Evolutionary conservation across 2,329 filamentous ascomycete genomes (phyloP), one percentile per base, ranked within the genome.

Genomic region (Clarireedia hainanense): DNA sequence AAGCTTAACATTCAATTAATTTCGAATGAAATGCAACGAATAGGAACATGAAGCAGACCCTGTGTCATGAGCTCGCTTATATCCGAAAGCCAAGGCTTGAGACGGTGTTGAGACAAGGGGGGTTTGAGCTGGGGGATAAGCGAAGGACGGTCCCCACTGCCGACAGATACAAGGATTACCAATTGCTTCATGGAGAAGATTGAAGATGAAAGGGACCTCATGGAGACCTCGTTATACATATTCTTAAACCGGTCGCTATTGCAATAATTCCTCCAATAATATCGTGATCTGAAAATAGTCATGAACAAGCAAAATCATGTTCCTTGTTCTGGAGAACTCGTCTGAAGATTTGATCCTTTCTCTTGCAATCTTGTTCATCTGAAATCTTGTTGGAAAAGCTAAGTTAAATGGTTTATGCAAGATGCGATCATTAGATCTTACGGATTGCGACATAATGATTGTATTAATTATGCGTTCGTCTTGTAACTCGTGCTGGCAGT

Each of bases 401-500:
- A 6, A 52, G 7, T 6, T 26, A 14, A 34, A 34, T 43, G 9
- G 3, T 27, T 51, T 3, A 49, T 54, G 6, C 17, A 23, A 48
- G 46, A 4, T 34, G 12, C 7, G 26, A 30, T 24, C 12, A 48
- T 30, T 14, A 23, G 34, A 48, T 49, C 43, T 49, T n/a, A 24
- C 10, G 30, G 30, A 48, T 47, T 39, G 23, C 27, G 23, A 40
- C 39, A 48, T 17, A 1, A 17, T 14, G 14, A 27, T 37, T 9
- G 7, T 37, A 40, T 53, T 53, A 54, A 40, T 54, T 48, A 49
- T 40, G 52, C 24, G 6, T 42, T 17, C 12, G 43, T 26, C 26
- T 27, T 55, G 40, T 12, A 7, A 57, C 46, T 34, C 36, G 50
- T 50, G 53, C 59, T 6, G 60, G 58, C 46, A 63, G 62, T 15